These are phyloP conservation scores for Globisporangium canariense DNA, from an alignment of 352 stramenopile genomes.

Conservation along the genomic window DNA sequence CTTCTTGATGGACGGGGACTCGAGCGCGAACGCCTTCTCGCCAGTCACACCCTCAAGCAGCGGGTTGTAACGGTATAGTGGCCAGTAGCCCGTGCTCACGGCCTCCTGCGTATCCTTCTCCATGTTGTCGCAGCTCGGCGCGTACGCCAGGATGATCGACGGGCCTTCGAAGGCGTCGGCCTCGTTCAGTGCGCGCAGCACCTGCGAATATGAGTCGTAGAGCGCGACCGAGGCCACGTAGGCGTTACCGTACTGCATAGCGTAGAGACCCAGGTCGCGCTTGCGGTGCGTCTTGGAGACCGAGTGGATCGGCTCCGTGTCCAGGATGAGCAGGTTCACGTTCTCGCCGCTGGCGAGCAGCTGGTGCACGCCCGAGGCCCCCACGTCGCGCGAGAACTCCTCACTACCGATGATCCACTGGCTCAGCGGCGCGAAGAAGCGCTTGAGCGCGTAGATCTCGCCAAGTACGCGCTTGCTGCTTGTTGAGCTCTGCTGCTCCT, in stretches of 20 bases:
- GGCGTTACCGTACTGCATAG: constrained; percentile 93
- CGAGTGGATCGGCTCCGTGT: constrained; percentile 69
- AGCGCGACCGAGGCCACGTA: constrained; percentile 91
- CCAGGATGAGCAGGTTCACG: constrained; percentile 72
- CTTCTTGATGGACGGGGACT: constrained; percentile 90
- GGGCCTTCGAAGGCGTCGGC: constrained; percentile 87
- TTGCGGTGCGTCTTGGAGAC: constrained; percentile 78
- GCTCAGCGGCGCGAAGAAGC: constrained; percentile 63
- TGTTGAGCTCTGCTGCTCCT: constrained; percentile 31
- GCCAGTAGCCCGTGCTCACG: constrained; percentile 88
- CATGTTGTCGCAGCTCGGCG: constrained; percentile 76
- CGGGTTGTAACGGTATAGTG: constrained; percentile 91
- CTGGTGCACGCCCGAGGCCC: constrained; percentile 67
- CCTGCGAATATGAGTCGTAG: constrained; percentile 85
- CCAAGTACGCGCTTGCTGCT: constrained; percentile 16
- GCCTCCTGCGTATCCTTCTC: constrained; percentile 88
- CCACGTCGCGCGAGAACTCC: constrained; percentile 69
- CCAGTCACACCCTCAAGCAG: constrained; percentile 66
- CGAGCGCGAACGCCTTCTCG: constrained; percentile 88
- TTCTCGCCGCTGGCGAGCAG: constrained; percentile 73
- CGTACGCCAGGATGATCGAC: constrained; percentile 90
- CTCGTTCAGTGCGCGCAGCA: constrained; percentile 88
- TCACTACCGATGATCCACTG: constrained; percentile 82
- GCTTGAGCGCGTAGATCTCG: constrained; percentile 51
- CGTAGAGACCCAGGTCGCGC: constrained; percentile 89